A percentile compares a stretch with the other conserved stretches of the same genome.
Conservation (phyloP, 192 early-diverging fungal species). For the Mortierella hygrophila region DNA sequence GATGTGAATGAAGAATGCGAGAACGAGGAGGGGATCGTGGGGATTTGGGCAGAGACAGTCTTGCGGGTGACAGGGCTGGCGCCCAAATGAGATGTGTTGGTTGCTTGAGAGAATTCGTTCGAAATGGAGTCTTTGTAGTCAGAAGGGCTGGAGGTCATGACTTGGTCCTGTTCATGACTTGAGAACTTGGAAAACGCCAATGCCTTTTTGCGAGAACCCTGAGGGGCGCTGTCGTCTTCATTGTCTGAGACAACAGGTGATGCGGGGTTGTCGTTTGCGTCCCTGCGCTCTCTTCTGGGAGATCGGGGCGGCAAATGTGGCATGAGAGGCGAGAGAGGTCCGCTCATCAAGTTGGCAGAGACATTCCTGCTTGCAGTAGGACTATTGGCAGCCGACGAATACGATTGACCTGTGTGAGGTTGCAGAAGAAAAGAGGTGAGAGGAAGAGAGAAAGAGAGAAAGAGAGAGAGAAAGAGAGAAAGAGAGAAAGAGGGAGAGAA, state of each 20-base stretch:
- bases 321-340: slow-evolving; percentile 9
- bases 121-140: background rate
- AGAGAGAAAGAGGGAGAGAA: no score
- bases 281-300: slow-evolving; percentile 44
- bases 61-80: slow-evolving; percentile 16
- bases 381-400: slow-evolving; percentile 13
- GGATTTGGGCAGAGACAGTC: slow-evolving; percentile 42
- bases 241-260: slow-evolving; percentile 42
- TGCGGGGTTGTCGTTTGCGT: slow-evolving; percentile 20
- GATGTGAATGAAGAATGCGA: background rate
- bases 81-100: background rate
- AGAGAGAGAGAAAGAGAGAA: no score
- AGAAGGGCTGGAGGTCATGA: background rate
- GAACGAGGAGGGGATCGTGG: slow-evolving; percentile 5
- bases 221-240: slow-evolving; percentile 25
- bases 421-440: background rate
- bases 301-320: slow-evolving; percentile 47
- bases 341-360: slow-evolving; percentile 19
- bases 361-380: slow-evolving; percentile 22
- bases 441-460: background rate
- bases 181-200: background rate
- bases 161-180: background rate
- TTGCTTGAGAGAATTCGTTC: background rate
- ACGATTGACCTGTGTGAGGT: slow-evolving; percentile 10
- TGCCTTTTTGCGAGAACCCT: slow-evolving; percentile 2